These are phyloP conservation scores for Salvia sclarea DNA, from an alignment of 305 asterid species.

Conservation along the genomic window DNA sequence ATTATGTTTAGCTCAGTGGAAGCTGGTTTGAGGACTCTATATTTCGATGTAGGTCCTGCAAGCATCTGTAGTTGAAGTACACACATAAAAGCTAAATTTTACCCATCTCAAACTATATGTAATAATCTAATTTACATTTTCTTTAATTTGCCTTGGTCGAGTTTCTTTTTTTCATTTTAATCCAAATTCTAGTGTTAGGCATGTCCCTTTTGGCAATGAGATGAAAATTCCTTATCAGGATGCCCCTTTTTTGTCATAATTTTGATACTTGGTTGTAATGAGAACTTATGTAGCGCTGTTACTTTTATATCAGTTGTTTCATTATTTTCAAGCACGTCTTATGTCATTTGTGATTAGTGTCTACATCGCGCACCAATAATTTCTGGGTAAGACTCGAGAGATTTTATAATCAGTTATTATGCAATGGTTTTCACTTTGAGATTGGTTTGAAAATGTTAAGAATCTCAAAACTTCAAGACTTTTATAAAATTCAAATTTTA, in stretches of 20 bases:
- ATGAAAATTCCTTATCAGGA: constrained; percentile 2
- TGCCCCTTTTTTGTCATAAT: not conserved
- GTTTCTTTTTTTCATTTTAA: no score
- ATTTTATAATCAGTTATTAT: no score
- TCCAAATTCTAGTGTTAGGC: not conserved
- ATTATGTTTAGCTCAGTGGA: not conserved
- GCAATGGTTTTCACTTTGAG: no score
- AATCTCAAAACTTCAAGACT: constrained; percentile 1
- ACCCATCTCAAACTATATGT: no score
- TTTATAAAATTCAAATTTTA: constrained; percentile 8
- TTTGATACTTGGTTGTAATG: no score
- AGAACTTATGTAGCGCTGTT: no score
- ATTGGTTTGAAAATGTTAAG: not conserved
- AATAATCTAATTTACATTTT: not conserved
- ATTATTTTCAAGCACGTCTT: no score
- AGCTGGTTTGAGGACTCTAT: not conserved
- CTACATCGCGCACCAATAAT: no score
- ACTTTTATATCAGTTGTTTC: no score
- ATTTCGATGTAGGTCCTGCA: not conserved
- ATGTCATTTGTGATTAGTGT: no score
- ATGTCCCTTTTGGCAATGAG: not conserved
- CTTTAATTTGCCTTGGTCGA: not conserved
- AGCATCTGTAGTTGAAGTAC: not conserved
- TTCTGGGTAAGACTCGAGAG: no score
- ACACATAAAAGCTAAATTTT: not conserved